Evolutionary conservation across 202 grass and related monocot genomes (phyloP).

Genomic region (Elaeis oleifera): DNA sequence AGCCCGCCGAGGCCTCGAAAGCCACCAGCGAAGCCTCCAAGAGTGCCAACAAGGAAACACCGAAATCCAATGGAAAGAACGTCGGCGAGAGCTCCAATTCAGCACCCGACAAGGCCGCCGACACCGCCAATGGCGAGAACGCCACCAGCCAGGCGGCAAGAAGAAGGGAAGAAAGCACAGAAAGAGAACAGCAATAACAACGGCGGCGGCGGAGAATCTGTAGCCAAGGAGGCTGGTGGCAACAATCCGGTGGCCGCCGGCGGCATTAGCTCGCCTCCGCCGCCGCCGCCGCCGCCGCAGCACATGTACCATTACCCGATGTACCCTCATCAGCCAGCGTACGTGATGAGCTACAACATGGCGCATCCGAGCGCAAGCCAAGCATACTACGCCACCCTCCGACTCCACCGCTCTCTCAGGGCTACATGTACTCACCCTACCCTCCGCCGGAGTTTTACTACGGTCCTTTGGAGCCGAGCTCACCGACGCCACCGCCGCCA

Average conservation of each 20-base stretch:
- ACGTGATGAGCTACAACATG: conserved; percentile 18
- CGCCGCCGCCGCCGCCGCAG: not conserved
- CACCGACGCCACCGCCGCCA: conserved; percentile 32
- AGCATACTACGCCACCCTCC: not conserved
- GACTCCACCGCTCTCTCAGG: conserved; percentile 20
- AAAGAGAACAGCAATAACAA: conserved; percentile 15
- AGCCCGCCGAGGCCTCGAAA: conserved; percentile 1
- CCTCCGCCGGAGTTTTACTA: conserved; percentile 54
- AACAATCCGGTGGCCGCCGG: conserved; percentile 4
- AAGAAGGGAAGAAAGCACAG: conserved; percentile 24
- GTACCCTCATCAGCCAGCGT: not conserved
- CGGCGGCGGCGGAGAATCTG: no score
- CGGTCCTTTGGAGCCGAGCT: conserved; percentile 15
- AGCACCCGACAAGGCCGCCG: no score
- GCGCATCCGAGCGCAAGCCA: conserved; percentile 3
- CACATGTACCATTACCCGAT: conserved; percentile 8
- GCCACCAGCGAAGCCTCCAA: conserved; percentile 8
- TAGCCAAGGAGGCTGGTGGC: no score
- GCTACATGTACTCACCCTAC: conserved; percentile 46
- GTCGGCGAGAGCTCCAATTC: not conserved
- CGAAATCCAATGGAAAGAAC: not conserved
- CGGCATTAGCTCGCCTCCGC: not conserved
- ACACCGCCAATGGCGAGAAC: not conserved
- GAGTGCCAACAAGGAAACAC: not conserved
- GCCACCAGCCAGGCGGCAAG: conserved; percentile 10